Percentiles rank a stretch among this genome's conserved stretches.
Conservation (phyloP, 2,329 filamentous ascomycete species). For the Trichoderma harzianum region DNA sequence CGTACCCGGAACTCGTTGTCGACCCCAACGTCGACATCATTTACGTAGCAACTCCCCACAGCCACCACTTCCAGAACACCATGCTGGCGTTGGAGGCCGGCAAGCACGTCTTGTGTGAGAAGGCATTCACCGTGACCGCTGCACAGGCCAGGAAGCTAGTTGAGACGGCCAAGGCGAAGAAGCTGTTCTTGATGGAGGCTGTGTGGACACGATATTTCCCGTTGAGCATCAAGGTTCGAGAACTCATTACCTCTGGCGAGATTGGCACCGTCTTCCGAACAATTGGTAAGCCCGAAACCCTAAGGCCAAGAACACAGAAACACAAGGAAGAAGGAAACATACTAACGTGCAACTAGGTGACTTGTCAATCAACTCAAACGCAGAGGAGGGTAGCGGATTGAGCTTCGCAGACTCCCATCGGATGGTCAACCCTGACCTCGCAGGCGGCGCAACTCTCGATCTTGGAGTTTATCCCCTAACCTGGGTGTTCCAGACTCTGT, state of each 20-base stretch:
- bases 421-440: conserved; percentile 78
- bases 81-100: conserved; percentile 80
- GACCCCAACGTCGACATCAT: conserved; percentile 79
- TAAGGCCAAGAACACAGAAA: neutral
- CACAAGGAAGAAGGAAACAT: neutral
- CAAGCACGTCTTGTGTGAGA: conserved; percentile 89
- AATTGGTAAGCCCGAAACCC: conserved; percentile 36
- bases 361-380: conserved; percentile 58
- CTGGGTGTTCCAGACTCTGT: conserved; percentile 87
- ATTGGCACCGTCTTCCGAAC: conserved; percentile 62
- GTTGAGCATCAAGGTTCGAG: conserved; percentile 69
- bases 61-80: conserved; percentile 87
- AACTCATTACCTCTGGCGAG: conserved; percentile 55
- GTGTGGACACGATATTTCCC: conserved; percentile 92
- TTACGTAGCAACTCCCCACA: conserved; percentile 88
- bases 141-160: conserved; percentile 70
- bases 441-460: conserved; percentile 79
- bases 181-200: conserved; percentile 77
- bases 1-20: conserved; percentile 75
- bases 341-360: conserved; percentile 43
- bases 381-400: conserved; percentile 44
- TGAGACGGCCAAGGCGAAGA: conserved; percentile 68
- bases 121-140: conserved; percentile 82
- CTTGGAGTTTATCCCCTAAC: conserved; percentile 85
- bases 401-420: conserved; percentile 62